Evolutionary conservation across 139 green algal genomes (phyloP).

Genomic region (Spirogloea muscicola): DNA sequence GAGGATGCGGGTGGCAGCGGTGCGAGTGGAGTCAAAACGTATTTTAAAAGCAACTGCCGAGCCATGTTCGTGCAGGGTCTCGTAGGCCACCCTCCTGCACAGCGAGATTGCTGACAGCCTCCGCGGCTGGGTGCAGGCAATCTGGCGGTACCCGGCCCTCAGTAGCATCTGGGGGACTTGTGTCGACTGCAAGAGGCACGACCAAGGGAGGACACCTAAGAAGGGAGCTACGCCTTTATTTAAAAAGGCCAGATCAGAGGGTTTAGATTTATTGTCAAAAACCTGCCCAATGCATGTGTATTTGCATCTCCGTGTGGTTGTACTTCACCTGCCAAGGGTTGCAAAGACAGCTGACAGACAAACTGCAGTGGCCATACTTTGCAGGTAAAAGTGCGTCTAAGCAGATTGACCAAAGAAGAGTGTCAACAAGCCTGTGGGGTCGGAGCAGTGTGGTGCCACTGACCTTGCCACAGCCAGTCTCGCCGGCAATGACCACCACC

Average conservation of each 20-base stretch:
- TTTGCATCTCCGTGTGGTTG: neutral
- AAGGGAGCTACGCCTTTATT: neutral
- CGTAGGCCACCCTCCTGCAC: conserved; percentile 35
- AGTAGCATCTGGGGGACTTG: conserved; percentile 74
- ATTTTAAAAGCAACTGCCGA: conserved; percentile 24
- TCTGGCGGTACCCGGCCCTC: conserved; percentile 29
- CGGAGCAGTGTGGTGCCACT: conserved; percentile 97
- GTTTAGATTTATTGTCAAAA: neutral
- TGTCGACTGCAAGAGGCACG: conserved; percentile 43
- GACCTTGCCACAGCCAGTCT: conserved; percentile 79
- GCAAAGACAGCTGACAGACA: neutral
- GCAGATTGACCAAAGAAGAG: conserved; percentile 68
- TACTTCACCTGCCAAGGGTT: neutral
- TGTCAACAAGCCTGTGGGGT: too few species aligned
- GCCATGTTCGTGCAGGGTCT: conserved; percentile 32
- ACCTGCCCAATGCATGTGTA: neutral
- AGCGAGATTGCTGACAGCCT: conserved; percentile 53
- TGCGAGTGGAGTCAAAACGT: conserved; percentile 28
- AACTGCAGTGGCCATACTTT: neutral
- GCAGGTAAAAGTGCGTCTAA: conserved; percentile 26
- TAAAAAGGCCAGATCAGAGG: neutral
- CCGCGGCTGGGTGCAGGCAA: conserved; percentile 54
- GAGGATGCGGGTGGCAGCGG: conserved; percentile 19
- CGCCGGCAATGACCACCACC: conserved; percentile 69
- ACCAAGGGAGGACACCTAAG: neutral